phyloP scores from a whole-genome alignment of 2,329 filamentous ascomycete species.

The Botrytis pseudocinerea region DNA sequence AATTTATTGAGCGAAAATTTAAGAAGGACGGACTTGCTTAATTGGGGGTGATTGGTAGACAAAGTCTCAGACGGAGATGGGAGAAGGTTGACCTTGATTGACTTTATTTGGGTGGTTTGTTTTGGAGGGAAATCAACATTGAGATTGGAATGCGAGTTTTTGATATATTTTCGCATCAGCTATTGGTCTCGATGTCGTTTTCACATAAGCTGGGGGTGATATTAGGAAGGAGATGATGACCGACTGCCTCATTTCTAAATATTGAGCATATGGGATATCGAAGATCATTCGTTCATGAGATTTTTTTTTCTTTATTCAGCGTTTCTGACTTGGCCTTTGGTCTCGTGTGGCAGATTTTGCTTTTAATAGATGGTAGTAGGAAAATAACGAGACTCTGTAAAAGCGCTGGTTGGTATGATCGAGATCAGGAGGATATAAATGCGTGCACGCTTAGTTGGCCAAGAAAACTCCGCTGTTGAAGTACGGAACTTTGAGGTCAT shows the following conservation, averaged over 20 bases:
- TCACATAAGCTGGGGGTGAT: background rate
- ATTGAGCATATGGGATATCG: background rate
- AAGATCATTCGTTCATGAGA: background rate
- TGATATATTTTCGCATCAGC: background rate
- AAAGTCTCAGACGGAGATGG: background rate
- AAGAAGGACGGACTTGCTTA: constrained; percentile 28
- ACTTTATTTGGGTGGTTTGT: background rate
- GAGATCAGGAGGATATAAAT: background rate
- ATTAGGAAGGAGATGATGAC: background rate
- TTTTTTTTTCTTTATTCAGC: background rate
- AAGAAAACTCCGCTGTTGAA: background rate
- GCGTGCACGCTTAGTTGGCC: background rate
- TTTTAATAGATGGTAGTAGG: too few relatives aligned
- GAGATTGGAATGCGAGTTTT: background rate
- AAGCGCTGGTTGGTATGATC: background rate
- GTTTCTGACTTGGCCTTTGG: background rate
- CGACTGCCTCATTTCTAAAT: background rate
- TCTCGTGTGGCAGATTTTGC: background rate
- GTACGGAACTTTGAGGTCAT: background rate
- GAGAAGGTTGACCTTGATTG: background rate
- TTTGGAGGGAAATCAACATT: background rate
- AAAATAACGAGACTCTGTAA: background rate
- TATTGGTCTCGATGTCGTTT: background rate
- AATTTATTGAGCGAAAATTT: constrained; percentile 40
- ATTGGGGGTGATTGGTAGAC: background rate